Conservation (phyloP, 768 basidiomycete genomes). For the Boletus pseudo-olivaceus region DNA sequence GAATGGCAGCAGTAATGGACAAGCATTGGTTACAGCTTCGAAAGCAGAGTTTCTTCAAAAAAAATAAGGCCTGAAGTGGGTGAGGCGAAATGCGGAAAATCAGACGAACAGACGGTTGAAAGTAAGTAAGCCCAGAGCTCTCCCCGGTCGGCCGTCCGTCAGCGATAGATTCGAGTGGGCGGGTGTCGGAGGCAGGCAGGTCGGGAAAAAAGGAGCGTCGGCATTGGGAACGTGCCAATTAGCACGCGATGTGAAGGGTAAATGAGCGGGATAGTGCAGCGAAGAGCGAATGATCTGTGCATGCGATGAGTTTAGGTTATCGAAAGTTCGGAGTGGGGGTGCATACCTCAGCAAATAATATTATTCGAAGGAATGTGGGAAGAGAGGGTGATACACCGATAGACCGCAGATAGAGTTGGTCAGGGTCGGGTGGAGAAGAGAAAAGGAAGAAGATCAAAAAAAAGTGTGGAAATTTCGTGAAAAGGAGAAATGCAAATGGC, state of each 20-base stretch:
- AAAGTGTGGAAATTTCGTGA: neutral
- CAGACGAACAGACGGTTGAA: neutral
- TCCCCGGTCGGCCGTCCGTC: neutral
- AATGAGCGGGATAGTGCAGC: constrained; percentile 7
- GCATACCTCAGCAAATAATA: constrained; percentile 16
- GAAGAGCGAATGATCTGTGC: constrained; percentile 1
- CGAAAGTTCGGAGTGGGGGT: neutral
- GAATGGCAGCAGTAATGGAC: neutral
- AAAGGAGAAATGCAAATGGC: neutral
- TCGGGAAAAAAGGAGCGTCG: constrained; percentile 3
- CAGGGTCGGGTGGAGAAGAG: neutral
- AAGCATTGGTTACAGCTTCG: neutral
- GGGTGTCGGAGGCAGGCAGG: neutral
- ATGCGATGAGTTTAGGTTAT: neutral
- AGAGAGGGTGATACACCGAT: neutral
- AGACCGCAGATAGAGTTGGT: neutral
- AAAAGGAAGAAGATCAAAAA: neutral
- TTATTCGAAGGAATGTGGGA: constrained; percentile 11
- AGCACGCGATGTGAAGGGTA: neutral
- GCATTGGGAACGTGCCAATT: neutral
- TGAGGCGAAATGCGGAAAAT: neutral
- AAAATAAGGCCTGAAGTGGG: neutral
- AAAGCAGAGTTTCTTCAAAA: neutral
- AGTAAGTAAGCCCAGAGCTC: neutral
- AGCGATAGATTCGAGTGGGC: neutral